These are phyloP conservation scores for Leccinum ochraceum DNA, from an alignment of 768 basidiomycete species.

Conservation along the genomic window DNA sequence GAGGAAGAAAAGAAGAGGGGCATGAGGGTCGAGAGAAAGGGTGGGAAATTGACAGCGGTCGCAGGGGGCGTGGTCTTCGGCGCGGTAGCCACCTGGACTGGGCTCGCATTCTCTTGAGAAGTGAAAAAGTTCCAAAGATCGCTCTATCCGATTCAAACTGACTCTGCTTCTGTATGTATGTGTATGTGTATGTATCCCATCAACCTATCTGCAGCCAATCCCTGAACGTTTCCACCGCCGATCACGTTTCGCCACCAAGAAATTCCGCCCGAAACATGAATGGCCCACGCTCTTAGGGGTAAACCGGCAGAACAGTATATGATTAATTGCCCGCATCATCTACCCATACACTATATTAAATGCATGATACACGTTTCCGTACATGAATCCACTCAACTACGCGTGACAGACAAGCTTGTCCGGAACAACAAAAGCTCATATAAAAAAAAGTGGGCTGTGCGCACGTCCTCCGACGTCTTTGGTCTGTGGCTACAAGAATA, in stretches of 20 bases:
- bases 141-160: neutral
- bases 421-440: neutral
- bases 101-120: constrained; percentile 51
- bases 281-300: neutral
- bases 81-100: constrained; percentile 59
- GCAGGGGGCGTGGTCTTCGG: constrained; percentile 63
- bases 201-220: neutral
- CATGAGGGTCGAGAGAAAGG: constrained; percentile 16
- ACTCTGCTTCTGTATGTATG: neutral
- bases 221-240: neutral
- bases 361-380: neutral
- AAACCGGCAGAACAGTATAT: constrained; percentile 3
- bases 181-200: constrained; percentile 2
- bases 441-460: neutral
- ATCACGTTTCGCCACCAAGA: constrained; percentile 7
- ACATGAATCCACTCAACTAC: neutral
- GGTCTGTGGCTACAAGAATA: neutral
- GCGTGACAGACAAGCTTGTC: neutral
- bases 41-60: constrained; percentile 41
- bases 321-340: neutral
- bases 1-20: constrained; percentile 33
- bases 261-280: constrained; percentile 1
- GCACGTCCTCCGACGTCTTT: constrained; percentile 5
- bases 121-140: neutral
- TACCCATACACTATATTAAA: constrained; percentile 1